Evolutionary conservation across 371 early-diverging fungal species (phyloP).

Genomic region (Coemansia sp.): DNA sequence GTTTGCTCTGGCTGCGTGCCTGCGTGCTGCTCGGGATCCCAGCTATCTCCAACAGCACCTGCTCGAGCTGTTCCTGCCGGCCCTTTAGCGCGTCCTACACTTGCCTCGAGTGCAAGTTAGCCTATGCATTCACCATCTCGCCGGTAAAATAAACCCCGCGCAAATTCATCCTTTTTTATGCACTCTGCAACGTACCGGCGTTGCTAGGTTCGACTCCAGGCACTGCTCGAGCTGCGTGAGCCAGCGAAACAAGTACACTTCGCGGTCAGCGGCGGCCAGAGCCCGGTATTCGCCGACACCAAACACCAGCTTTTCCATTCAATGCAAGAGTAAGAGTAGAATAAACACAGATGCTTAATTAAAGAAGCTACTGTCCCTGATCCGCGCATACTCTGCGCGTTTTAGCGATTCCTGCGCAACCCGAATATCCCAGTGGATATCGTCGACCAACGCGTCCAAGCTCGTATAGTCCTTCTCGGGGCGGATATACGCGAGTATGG

Average conservation of each 20-base stretch:
- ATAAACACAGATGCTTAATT: constrained; percentile 1
- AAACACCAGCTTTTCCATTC: neutral
- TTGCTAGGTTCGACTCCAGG: constrained; percentile 13
- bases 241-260: constrained; percentile 50
- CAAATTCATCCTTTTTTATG: too few species aligned
- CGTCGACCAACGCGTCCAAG: constrained; percentile 86
- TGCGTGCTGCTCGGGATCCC: constrained; percentile 17
- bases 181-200: constrained; percentile 7
- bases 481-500: constrained; percentile 87
- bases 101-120: neutral
- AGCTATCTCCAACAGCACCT: constrained; percentile 30
- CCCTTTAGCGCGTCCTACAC: constrained; percentile 20
- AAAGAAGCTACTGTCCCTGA: constrained; percentile 17
- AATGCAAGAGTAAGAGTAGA: neutral
- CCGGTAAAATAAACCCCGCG: neutral
- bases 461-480: constrained; percentile 82
- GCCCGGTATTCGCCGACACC: neutral
- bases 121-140: neutral
- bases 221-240: constrained; percentile 43
- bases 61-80: constrained; percentile 31
- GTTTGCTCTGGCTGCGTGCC: constrained; percentile 7
- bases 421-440: constrained; percentile 84
- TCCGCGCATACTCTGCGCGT: constrained; percentile 10
- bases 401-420: constrained; percentile 18
- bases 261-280: constrained; percentile 27